phyloP scores from a whole-genome alignment of 2,329 filamentous ascomycete genomes.

The Colletotrichum tamarilloi region DNA sequence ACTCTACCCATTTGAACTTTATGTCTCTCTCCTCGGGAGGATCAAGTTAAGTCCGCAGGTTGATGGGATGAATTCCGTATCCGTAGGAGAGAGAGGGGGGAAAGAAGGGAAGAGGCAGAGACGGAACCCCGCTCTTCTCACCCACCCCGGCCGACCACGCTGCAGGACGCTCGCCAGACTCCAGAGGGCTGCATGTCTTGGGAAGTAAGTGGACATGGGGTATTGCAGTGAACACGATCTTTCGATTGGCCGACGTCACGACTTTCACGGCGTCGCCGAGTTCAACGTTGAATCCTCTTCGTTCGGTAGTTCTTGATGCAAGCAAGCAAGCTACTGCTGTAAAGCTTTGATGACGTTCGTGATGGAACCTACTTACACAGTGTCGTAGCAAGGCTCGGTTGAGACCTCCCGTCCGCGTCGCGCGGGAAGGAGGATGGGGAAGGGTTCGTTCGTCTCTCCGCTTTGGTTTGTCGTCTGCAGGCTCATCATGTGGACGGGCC shows the following conservation, averaged over 20 bases:
- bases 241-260: not conserved
- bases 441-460: not conserved
- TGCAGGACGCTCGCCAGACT: not conserved
- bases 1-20: not conserved
- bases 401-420: not conserved
- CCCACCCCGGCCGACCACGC: not conserved
- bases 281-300: not conserved
- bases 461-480: not conserved
- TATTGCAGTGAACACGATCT: not conserved
- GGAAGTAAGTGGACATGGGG: not conserved
- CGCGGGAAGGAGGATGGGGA: not conserved
- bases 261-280: not conserved
- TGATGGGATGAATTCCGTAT: not conserved
- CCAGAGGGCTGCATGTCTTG: not conserved
- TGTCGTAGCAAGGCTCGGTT: not conserved
- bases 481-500: conserved; percentile 1
- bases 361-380: not conserved
- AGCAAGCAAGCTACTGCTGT: not conserved
- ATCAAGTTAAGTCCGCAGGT: not conserved
- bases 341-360: not conserved
- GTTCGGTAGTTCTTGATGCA: not conserved
- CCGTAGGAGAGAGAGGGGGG: not conserved
- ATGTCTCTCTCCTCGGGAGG: not conserved
- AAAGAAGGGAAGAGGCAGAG: not conserved
- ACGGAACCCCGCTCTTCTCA: conserved; percentile 6